Conservation (phyloP, 2,329 filamentous ascomycete genomes). For the Pseudogymnoascus sp. region DNA sequence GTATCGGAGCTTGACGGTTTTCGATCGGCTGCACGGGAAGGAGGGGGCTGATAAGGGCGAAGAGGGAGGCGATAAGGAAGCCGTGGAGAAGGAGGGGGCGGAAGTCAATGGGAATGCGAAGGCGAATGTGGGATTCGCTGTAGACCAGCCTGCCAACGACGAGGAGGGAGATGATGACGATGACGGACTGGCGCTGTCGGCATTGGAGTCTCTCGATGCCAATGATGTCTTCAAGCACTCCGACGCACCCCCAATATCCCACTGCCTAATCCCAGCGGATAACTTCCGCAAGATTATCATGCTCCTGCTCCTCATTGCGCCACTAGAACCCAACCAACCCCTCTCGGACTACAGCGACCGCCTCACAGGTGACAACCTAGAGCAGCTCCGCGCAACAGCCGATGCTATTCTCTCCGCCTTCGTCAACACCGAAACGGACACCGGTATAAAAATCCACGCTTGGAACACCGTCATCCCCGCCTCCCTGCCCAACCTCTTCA, state of each 20-base stretch:
- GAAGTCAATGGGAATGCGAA: slow-evolving; percentile 29
- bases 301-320: slow-evolving; percentile 59
- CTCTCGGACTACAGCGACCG: slow-evolving; percentile 53
- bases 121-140: slow-evolving; percentile 29
- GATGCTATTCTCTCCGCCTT: slow-evolving; percentile 60
- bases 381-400: slow-evolving; percentile 51
- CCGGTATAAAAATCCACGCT: slow-evolving; percentile 52
- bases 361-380: slow-evolving; percentile 46
- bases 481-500: slow-evolving; percentile 58
- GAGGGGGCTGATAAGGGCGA: slow-evolving; percentile 22
- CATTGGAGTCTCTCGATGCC: slow-evolving; percentile 59
- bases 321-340: slow-evolving; percentile 56
- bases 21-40: slow-evolving; percentile 44
- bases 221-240: slow-evolving; percentile 51
- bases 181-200: slow-evolving; percentile 59
- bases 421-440: slow-evolving; percentile 53
- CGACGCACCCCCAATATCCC: slow-evolving; percentile 43
- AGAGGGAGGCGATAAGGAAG: not conserved
- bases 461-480: slow-evolving; percentile 53
- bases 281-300: slow-evolving; percentile 64
- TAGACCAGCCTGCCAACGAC: slow-evolving; percentile 35
- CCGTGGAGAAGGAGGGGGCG: slow-evolving; percentile 16
- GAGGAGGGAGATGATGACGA: slow-evolving; percentile 41
- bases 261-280: slow-evolving; percentile 65
- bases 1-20: slow-evolving; percentile 64